A percentile compares a stretch with the other conserved stretches of the same genome.
Conservation (phyloP, 352 stramenopile species). For the Globisporangium orthogonon region DNA sequence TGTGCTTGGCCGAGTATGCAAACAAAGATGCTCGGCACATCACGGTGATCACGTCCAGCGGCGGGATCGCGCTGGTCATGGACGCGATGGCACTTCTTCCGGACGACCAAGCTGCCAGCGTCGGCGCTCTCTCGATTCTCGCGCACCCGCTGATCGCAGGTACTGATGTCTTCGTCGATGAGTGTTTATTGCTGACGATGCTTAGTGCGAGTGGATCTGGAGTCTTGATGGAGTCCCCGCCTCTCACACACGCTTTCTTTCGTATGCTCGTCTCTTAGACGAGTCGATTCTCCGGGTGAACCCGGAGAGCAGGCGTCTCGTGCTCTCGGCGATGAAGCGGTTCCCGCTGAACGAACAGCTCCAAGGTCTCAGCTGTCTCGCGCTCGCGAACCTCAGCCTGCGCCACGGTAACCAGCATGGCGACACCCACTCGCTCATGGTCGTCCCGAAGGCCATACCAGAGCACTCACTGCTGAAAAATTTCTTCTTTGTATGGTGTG, state of each 20-base stretch:
- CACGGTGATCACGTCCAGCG: conserved; percentile 26
- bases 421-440: background rate
- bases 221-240: too few species aligned
- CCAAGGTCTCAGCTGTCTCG: conserved; percentile 42
- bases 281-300: conserved; percentile 41
- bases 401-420: conserved; percentile 26
- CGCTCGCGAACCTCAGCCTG: conserved; percentile 50
- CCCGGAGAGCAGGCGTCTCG: conserved; percentile 41
- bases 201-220: too few species aligned
- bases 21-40: conserved; percentile 22
- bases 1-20: conserved; percentile 35
- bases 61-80: conserved; percentile 37
- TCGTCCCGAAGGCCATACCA: too few species aligned
- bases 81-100: conserved; percentile 40
- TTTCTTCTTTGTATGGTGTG: too few species aligned
- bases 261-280: conserved; percentile 12
- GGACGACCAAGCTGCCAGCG: conserved; percentile 41
- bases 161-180: background rate
- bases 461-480: too few species aligned
- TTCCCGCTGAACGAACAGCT: conserved; percentile 56
- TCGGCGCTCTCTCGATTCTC: conserved; percentile 42
- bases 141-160: conserved; percentile 47
- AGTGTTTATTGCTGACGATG: background rate
- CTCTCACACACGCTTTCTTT: background rate
- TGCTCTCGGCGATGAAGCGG: conserved; percentile 48